phyloP scores from a whole-genome alignment of 495 filamentous ascomycete species.

The Hypoxylon perforatum region DNA sequence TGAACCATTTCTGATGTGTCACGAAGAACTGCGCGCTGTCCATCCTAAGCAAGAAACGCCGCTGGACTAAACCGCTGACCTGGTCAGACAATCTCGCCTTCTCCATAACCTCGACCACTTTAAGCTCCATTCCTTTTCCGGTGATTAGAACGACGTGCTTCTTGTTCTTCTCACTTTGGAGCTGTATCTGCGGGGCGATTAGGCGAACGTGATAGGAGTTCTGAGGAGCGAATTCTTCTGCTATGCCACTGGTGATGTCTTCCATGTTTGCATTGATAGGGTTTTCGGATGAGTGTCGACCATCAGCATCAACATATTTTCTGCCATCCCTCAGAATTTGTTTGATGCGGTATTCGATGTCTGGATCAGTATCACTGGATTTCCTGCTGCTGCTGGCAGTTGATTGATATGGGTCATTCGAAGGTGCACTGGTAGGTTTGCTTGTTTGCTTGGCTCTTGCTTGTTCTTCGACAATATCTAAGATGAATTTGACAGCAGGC shows the following conservation, averaged over 20 bases:
- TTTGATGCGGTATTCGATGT: slow-evolving; percentile 86
- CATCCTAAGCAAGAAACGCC: slow-evolving; percentile 91
- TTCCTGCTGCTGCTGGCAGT: slow-evolving; percentile 49
- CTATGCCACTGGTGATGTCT: slow-evolving; percentile 77
- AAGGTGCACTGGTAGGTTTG: slow-evolving; percentile 50
- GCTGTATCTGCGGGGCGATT: slow-evolving; percentile 95
- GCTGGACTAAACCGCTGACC: slow-evolving; percentile 93
- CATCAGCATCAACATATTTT: slow-evolving; percentile 79
- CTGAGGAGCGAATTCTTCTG: slow-evolving; percentile 89
- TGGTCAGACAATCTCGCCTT: slow-evolving; percentile 91
- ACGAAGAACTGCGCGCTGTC: slow-evolving; percentile 98
- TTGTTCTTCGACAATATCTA: slow-evolving; percentile 97
- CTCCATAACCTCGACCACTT: slow-evolving; percentile 97
- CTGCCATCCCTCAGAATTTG: slow-evolving; percentile 87
- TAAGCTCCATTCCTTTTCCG: slow-evolving; percentile 95
- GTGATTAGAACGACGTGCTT: slow-evolving; percentile 93
- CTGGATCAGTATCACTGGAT: slow-evolving; percentile 57
- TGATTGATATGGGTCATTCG: slow-evolving; percentile 33
- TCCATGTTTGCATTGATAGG: slow-evolving; percentile 58
- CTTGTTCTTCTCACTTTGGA: slow-evolving; percentile 97
- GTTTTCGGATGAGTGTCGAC: slow-evolving; percentile 42
- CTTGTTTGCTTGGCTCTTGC: slow-evolving; percentile 68
- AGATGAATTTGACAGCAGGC: slow-evolving; percentile 95
- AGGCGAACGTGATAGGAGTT: slow-evolving; percentile 94
- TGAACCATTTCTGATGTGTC: slow-evolving; percentile 88